Base-by-base conservation (phyloP, 192 early-diverging fungal species). In the Coemansia sp. region DNA sequence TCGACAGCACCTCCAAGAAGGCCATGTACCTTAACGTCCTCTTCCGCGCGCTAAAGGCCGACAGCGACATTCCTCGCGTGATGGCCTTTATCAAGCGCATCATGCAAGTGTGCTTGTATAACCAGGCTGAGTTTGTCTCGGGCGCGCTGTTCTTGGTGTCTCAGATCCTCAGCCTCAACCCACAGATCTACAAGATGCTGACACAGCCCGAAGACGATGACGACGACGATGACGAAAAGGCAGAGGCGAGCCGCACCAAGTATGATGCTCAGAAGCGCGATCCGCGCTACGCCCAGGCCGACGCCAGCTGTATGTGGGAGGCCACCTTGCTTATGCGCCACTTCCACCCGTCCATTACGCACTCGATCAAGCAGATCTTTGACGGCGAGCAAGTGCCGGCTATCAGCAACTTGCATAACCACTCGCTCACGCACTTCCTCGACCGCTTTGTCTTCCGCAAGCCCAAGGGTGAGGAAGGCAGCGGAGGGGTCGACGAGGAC, bases 371-470 rank as follows among this genome's bases (percentile, higher is more conserved):
- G 42, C 88, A 89, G 44, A 82, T 98, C 24, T 80, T 95, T 46
- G 84, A 88, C 18, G 87, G 91, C 18, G 77, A 90, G 71, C 84
- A 87, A 31, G 95, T 96, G 46, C 49, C 78, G 20, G 75, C 87
- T 3, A 88, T 90, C 42, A 80, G 18, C 70, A 94, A 96, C 65
- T 87, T 98, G 63, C 92, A 94, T 74, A 92, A 91, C 74, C 95
- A 96, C 80, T 95, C 95, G 13, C 82, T 97, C 47, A 84, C 91
- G 57, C 94, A 96, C 70, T 98, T 98, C 87, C 88, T 98, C 55
- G 96, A 98, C 72, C 88, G 93, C 44, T 97, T 98, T 88, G 93
- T 97, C 29, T 97, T 90, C 85, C 94, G 95, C 80, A 95, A 95
- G 86, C 92, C 97, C 47, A 97, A 96, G 84, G 66, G 72, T n/a